Conservation (phyloP, 2,329 filamentous ascomycete species). For the Helicocarpus griseus region DNA sequence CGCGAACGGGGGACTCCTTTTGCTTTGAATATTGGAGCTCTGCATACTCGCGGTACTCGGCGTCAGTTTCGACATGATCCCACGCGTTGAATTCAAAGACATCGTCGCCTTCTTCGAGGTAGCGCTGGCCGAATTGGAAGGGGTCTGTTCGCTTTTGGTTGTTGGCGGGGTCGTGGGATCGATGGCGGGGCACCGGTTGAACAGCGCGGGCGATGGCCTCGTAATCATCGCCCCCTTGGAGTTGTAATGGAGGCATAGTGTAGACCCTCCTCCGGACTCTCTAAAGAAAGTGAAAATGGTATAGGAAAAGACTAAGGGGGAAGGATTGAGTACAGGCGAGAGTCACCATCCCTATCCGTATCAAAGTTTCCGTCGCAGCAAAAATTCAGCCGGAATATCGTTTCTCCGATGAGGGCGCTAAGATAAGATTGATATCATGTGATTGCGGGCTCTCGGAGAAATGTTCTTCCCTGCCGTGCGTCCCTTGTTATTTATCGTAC, state of each 20-base stretch:
- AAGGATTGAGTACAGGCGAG: too few relatives aligned
- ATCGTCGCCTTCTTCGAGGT: slow-evolving; percentile 72
- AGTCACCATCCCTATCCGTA: background rate
- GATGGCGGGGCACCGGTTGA: slow-evolving; percentile 47
- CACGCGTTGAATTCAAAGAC: slow-evolving; percentile 98
- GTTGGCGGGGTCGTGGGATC: slow-evolving; percentile 58
- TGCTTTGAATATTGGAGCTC: slow-evolving; percentile 78
- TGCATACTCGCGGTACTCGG: slow-evolving; percentile 75
- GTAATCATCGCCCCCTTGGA: slow-evolving; percentile 20
- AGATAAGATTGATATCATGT: background rate
- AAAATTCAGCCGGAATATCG: background rate
- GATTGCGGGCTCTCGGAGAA: background rate
- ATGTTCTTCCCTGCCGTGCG: background rate
- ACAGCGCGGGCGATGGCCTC: slow-evolving; percentile 35
- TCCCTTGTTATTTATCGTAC: background rate
- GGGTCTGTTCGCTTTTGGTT: slow-evolving; percentile 84
- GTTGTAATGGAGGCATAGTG: slow-evolving; percentile 9
- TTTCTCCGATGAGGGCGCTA: background rate
- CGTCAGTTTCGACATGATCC: slow-evolving; percentile 94
- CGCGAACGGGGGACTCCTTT: slow-evolving; percentile 74
- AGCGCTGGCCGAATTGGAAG: slow-evolving; percentile 90
- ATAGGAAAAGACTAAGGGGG: background rate
- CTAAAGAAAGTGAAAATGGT: background rate
- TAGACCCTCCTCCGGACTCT: background rate
- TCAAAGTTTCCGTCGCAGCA: background rate